Conservation (phyloP, 371 early-diverging fungal genomes). For the Mucor mucedo region DNA sequence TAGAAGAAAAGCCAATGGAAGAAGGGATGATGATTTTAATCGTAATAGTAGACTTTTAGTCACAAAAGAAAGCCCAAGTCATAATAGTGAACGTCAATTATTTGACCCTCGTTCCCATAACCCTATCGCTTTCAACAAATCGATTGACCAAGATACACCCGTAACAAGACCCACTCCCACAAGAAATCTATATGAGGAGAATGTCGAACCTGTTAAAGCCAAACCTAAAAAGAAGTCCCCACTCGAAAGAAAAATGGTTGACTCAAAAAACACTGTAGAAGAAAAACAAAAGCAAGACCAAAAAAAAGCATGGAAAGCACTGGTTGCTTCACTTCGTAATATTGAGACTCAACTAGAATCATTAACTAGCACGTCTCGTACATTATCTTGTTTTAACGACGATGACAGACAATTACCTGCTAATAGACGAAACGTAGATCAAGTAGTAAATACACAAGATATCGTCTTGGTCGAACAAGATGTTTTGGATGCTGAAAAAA, state of each 20-base stretch:
- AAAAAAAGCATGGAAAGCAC: conserved; percentile 27
- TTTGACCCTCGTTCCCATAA: conserved; percentile 48
- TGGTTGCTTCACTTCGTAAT: conserved; percentile 30
- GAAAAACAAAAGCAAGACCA: conserved; percentile 17
- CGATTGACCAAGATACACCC: background rate
- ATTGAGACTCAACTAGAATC: conserved; percentile 38
- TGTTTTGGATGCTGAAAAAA: conserved; percentile 20
- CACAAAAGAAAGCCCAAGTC: conserved; percentile 9
- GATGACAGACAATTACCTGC: background rate
- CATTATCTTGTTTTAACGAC: conserved; percentile 15
- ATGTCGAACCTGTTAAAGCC: conserved; percentile 3
- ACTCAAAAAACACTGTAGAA: conserved; percentile 2
- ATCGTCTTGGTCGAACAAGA: conserved; percentile 22
- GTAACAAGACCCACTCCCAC: background rate
- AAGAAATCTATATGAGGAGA: conserved; percentile 16
- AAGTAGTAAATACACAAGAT: background rate
- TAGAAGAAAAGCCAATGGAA: conserved; percentile 28
- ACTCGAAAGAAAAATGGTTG: background rate
- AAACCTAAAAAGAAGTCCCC: background rate
- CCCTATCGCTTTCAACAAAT: conserved; percentile 44
- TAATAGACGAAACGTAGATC: background rate
- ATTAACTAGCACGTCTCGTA: conserved; percentile 6
- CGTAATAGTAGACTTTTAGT: conserved; percentile 15
- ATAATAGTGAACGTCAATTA: conserved; percentile 23
- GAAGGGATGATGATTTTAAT: conserved; percentile 25